These are phyloP conservation scores for Pisolithus microcarpus DNA, from an alignment of 768 basidiomycete genomes.

Conservation along the genomic window DNA sequence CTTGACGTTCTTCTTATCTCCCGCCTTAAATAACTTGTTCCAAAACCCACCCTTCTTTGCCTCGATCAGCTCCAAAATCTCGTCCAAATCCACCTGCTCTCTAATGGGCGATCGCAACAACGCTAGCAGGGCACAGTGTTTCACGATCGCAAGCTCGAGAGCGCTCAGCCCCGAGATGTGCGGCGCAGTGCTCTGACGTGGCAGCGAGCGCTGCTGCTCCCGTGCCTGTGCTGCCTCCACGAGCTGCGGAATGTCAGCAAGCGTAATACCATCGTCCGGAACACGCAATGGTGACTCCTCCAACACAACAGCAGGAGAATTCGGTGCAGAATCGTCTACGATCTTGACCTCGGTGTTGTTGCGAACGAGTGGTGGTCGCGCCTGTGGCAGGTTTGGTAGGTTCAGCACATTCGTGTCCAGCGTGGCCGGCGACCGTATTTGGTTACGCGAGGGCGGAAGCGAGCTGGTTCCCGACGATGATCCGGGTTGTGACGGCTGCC, in stretches of 20 bases:
- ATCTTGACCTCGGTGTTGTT: conserved; percentile 86
- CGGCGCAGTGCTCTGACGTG: conserved; percentile 69
- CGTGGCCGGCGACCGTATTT: conserved; percentile 34
- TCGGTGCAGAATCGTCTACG: conserved; percentile 72
- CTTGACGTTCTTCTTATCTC: conserved; percentile 86
- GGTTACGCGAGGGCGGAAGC: conserved; percentile 30
- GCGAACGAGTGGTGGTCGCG: conserved; percentile 65
- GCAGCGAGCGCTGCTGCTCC: conserved; percentile 79
- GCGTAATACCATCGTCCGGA: conserved; percentile 79
- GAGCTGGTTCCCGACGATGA: conserved; percentile 16
- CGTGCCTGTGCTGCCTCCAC: conserved; percentile 89
- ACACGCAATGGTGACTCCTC: conserved; percentile 34
- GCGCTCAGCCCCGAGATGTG: conserved; percentile 79
- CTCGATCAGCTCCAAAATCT: conserved; percentile 89
- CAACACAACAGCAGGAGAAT: conserved; percentile 53
- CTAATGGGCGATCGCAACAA: conserved; percentile 71
- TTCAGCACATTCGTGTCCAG: conserved; percentile 33
- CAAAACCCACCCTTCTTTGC: conserved; percentile 91
- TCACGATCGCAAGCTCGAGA: conserved; percentile 84
- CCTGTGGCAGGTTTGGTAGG: conserved; percentile 39
- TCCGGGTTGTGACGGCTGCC: conserved; percentile 28
- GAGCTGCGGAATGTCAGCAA: conserved; percentile 90
- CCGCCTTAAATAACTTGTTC: conserved; percentile 90
- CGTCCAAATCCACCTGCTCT: conserved; percentile 85
- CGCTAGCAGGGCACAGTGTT: conserved; percentile 80